Conservation (phyloP, 768 basidiomycete species). For the Pleurotus ostreatus region DNA sequence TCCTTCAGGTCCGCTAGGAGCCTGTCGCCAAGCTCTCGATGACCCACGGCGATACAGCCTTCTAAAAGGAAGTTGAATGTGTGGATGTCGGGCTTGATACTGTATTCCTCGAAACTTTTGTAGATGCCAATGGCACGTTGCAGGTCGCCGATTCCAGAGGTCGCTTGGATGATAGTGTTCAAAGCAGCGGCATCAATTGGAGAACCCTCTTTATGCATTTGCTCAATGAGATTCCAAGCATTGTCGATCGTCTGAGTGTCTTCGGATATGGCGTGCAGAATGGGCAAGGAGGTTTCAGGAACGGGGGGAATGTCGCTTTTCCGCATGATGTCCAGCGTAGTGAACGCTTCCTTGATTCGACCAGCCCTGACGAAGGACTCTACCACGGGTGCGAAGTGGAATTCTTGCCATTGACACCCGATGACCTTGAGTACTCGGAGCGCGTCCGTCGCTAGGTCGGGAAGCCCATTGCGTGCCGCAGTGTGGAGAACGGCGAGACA, state of each 20-base stretch:
- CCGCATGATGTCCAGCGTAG: slow-evolving; percentile 57
- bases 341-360: slow-evolving; percentile 60
- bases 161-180: slow-evolving; percentile 65
- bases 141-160: slow-evolving; percentile 57
- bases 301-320: slow-evolving; percentile 42
- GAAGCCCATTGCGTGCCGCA: slow-evolving; percentile 68
- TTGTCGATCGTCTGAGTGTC: slow-evolving; percentile 55
- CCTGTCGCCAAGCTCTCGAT: slow-evolving; percentile 65
- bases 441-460: slow-evolving; percentile 64
- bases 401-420: slow-evolving; percentile 51
- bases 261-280: slow-evolving; percentile 43
- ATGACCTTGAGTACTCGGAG: slow-evolving; percentile 50
- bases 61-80: slow-evolving; percentile 69
- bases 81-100: slow-evolving; percentile 50
- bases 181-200: slow-evolving; percentile 54
- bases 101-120: slow-evolving; percentile 54
- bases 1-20: slow-evolving; percentile 66
- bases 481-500: slow-evolving; percentile 67
- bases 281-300: slow-evolving; percentile 47
- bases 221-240: slow-evolving; percentile 61
- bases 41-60: slow-evolving; percentile 55
- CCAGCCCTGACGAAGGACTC: slow-evolving; percentile 64
- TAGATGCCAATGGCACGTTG: slow-evolving; percentile 79
- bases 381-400: slow-evolving; percentile 75
- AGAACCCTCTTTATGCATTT: slow-evolving; percentile 49